These are phyloP conservation scores for Leccinum subtestaceum DNA, from an alignment of 768 basidiomycete species.

Conservation along the genomic window DNA sequence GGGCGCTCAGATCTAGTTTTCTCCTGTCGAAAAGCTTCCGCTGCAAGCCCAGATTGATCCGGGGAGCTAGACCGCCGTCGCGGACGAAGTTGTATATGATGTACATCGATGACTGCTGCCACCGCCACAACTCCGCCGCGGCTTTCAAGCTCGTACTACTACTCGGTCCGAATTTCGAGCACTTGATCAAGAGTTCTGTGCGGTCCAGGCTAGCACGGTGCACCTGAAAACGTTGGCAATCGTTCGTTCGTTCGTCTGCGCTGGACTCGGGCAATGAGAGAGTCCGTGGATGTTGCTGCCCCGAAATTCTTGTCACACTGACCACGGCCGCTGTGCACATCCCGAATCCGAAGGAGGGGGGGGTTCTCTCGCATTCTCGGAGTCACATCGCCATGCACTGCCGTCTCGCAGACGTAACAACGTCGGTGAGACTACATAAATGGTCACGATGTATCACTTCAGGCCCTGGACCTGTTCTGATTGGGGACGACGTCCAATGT, in stretches of 20 bases:
- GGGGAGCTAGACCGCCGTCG: not conserved
- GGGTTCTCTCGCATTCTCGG: conserved; percentile 61
- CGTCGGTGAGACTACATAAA: conserved; percentile 28
- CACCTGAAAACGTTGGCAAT: conserved; percentile 48
- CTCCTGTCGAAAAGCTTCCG: not conserved
- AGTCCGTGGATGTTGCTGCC: not conserved
- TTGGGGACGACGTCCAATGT: conserved; percentile 71
- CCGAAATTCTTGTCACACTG: conserved; percentile 26
- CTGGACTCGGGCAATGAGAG: conserved; percentile 3
- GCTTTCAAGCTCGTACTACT: conserved; percentile 20
- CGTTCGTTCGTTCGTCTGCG: conserved; percentile 48
- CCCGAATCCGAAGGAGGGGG: conserved; percentile 37
- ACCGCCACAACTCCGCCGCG: not conserved
- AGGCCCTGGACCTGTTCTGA: conserved; percentile 35
- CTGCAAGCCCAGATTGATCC: not conserved
- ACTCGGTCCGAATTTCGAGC: conserved; percentile 46
- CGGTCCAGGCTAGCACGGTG: conserved; percentile 23
- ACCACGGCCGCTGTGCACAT: conserved; percentile 65
- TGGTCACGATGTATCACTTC: conserved; percentile 29
- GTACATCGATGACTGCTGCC: not conserved
- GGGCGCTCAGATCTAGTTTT: conserved; percentile 2
- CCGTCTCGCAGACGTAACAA: conserved; percentile 45
- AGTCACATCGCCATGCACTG: conserved; percentile 54
- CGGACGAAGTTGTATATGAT: not conserved
- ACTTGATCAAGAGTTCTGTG: conserved; percentile 26